Evolutionary conservation across 768 basidiomycete genomes (phyloP).

Genomic region (Boletales sp.): DNA sequence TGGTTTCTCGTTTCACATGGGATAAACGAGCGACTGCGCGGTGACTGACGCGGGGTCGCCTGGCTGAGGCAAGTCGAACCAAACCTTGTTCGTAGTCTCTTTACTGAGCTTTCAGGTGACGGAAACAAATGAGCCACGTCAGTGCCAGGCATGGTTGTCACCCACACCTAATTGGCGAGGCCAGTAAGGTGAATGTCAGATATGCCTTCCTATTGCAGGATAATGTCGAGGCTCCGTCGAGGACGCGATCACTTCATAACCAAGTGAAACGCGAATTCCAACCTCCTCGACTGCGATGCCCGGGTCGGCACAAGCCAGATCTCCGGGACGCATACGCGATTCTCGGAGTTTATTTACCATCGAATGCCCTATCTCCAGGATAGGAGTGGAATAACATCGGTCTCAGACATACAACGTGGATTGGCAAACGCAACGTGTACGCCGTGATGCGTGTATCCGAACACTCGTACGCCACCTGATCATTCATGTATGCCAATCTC

Average conservation of each 20-base stretch:
- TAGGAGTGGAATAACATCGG: conserved; percentile 10
- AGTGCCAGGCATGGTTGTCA: neutral
- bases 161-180: conserved; percentile 24
- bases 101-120: neutral
- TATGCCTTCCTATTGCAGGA: conserved; percentile 10
- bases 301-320: conserved; percentile 5
- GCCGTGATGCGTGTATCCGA: conserved; percentile 6
- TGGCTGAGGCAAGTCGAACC: conserved; percentile 9
- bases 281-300: conserved; percentile 1
- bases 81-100: conserved; percentile 1
- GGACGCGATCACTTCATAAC: conserved; percentile 14
- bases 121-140: conserved; percentile 7
- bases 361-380: conserved; percentile 8
- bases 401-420: conserved; percentile 14
- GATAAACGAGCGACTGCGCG: conserved; percentile 11
- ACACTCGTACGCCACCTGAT: neutral
- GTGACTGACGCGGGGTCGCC: conserved; percentile 10
- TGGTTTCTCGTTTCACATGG: conserved; percentile 7
- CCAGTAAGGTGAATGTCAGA: conserved; percentile 5
- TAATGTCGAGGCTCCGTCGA: conserved; percentile 17
- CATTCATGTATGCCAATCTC: conserved; percentile 6
- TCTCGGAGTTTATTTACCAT: conserved; percentile 16
- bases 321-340: conserved; percentile 4
- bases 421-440: conserved; percentile 20
- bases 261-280: conserved; percentile 13